Percentiles rank a stretch among this genome's conserved stretches.
These are phyloP conservation scores for Entomortierella lignicola DNA, from an alignment of 192 early-diverging fungal species.

Conservation along the genomic window DNA sequence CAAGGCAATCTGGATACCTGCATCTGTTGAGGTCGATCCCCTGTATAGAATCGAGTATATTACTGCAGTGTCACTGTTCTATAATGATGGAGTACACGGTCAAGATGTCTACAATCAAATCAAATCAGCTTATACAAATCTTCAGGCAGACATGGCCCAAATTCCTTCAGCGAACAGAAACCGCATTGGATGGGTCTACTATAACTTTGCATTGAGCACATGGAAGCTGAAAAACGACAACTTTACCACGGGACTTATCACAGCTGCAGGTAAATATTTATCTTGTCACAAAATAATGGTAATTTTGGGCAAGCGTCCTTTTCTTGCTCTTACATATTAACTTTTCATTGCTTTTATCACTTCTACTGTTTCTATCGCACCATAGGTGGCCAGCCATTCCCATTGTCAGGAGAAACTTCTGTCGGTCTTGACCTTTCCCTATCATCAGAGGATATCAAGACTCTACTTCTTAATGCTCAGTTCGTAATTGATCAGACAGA, in stretches of 20 bases:
- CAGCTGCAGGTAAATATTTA: slow-evolving; percentile 53
- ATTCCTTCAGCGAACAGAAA: slow-evolving; percentile 29
- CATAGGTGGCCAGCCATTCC: slow-evolving; percentile 34
- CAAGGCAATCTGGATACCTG: slow-evolving; percentile 31
- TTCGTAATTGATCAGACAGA: slow-evolving; percentile 40
- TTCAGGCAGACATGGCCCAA: slow-evolving; percentile 12
- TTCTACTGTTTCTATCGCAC: too few species aligned
- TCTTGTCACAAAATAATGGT: background rate
- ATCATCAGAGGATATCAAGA: slow-evolving; percentile 14
- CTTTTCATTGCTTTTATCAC: too few species aligned
- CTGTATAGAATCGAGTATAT: slow-evolving; percentile 51
- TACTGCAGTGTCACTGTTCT: slow-evolving; percentile 56
- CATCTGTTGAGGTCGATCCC: slow-evolving; percentile 28
- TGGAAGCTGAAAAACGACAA: slow-evolving; percentile 42
- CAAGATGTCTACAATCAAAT: slow-evolving; percentile 44
- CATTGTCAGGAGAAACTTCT: slow-evolving; percentile 13
- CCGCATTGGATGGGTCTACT: slow-evolving; percentile 56
- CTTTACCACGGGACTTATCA: slow-evolving; percentile 53
- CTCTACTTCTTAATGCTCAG: slow-evolving; percentile 18
- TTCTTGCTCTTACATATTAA: background rate
- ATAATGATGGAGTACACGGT: slow-evolving; percentile 36
- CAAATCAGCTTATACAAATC: slow-evolving; percentile 23
- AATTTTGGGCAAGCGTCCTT: background rate
- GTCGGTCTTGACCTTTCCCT: background rate
- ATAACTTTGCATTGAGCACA: slow-evolving; percentile 23